phyloP scores from a whole-genome alignment of 2,329 filamentous ascomycete genomes.

The Parastagonospora nodorum region DNA sequence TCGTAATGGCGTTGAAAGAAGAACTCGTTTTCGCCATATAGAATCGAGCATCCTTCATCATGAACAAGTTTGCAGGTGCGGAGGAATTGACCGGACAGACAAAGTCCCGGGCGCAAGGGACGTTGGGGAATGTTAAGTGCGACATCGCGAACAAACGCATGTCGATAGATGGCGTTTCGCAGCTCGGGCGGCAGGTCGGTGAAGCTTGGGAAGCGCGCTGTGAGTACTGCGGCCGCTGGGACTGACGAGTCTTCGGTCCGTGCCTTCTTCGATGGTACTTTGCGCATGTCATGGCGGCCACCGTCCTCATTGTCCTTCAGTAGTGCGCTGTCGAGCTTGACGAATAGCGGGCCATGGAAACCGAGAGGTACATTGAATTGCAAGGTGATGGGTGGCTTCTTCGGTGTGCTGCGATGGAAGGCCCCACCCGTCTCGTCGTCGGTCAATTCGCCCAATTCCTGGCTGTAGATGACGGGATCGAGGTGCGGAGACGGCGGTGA shows the following conservation, averaged over 20 bases:
- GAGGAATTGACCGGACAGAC: constrained; percentile 52
- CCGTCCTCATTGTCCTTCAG: constrained; percentile 16
- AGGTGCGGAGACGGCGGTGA: constrained; percentile 44
- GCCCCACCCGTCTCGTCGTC: constrained; percentile 31
- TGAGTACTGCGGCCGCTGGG: neutral
- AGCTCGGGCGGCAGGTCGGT: constrained; percentile 48
- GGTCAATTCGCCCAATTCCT: constrained; percentile 32
- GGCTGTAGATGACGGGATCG: constrained; percentile 38
- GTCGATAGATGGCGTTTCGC: constrained; percentile 54
- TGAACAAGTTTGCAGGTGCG: constrained; percentile 53
- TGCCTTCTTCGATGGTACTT: constrained; percentile 13
- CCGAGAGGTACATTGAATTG: constrained; percentile 54
- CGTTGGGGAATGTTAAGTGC: constrained; percentile 42
- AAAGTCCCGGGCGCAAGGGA: constrained; percentile 25
- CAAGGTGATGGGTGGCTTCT: constrained; percentile 42
- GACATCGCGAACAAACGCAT: constrained; percentile 46
- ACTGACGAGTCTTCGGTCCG: neutral
- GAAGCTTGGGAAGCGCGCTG: constrained; percentile 23
- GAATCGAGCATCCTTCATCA: constrained; percentile 52
- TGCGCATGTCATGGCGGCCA: constrained; percentile 21
- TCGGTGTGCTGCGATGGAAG: constrained; percentile 16
- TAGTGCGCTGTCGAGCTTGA: constrained; percentile 47
- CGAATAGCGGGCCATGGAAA: constrained; percentile 51
- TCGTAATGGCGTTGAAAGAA: constrained; percentile 47
- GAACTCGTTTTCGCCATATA: constrained; percentile 59